Conservation (phyloP, 176 grass and related monocot genomes). For the Rhynchospora breviuscula region DNA sequence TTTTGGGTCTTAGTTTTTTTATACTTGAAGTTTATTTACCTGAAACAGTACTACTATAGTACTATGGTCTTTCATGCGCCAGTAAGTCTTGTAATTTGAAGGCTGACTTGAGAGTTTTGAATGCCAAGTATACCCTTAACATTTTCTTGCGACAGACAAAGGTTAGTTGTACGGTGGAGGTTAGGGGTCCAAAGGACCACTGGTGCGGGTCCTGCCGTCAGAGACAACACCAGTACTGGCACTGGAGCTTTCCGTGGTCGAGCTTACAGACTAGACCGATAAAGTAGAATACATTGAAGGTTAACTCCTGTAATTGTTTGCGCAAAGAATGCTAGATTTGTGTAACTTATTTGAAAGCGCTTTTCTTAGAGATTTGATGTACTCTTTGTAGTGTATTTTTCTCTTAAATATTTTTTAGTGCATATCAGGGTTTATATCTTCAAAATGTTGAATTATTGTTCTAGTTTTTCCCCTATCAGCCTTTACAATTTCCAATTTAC, state of each 20-base stretch:
- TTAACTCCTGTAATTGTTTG: not conserved
- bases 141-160: conserved; percentile 53
- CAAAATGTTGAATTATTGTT: not conserved
- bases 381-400: not conserved
- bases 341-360: not conserved
- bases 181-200: conserved; percentile 49
- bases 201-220: conserved; percentile 7
- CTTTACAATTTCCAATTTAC: not conserved
- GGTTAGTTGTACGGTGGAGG: conserved; percentile 60
- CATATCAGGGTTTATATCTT: not conserved
- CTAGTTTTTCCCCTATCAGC: not conserved
- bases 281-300: conserved; percentile 1
- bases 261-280: conserved; percentile 62
- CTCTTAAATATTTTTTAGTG: not conserved
- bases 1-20: not conserved
- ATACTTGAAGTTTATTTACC: not conserved
- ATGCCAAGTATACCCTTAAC: conserved; percentile 45
- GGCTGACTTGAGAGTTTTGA: not conserved
- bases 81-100: conserved; percentile 1
- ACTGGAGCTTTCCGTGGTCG: conserved; percentile 61
- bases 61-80: not conserved
- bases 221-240: conserved; percentile 20
- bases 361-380: not conserved
- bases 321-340: not conserved
- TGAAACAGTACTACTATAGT: not conserved